Base-by-base conservation (phyloP, 2,329 filamentous ascomycete genomes). In the Colletotrichum sp. region DNA sequence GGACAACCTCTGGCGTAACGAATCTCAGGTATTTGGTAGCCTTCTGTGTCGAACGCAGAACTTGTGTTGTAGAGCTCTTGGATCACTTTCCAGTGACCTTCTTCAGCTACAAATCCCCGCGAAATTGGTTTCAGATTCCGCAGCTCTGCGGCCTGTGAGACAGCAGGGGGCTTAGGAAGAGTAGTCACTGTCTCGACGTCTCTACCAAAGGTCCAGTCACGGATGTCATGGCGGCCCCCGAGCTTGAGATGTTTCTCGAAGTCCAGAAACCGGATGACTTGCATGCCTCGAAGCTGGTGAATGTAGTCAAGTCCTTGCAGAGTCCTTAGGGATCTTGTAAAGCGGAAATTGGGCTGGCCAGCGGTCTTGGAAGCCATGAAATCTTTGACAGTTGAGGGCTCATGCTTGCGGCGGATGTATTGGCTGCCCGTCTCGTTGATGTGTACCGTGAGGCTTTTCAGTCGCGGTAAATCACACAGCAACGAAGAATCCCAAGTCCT, bases 251-350 rank as follows among this genome's bases (percentile, higher is more conserved):
- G 74, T 15, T 78, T 74, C 24, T 84, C 79, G 4, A 84, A 81
- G 71, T 90, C 87, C 72, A 85, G 87, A 68, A 89, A 86, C 0
- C 83, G 80, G 1, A 89, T 73, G n/a, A 79, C 80, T 1, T 80
- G 72, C 60, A 90, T 77, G 0, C 88, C 89, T 1, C 89, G 85
- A 6, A 90, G 84, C 28, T 83, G 80, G 15, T 83, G 80, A 5
- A 90, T 55, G 30, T 85, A 87, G 55, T 90, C 88, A 1, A 87
- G 76, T 0, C 89, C 89, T 30, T 89, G 88, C 0, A 89, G 24
- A 0, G 80, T 85, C 1, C 87, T 81, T 10, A 90, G 79, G 0
- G 81, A 79, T 4, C 89, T 82, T 2, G 73, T 78, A 8, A 72
- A 77, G 0, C 88, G 82, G 13, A 75, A 83, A 65, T 89, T 88